Conservation (phyloP, 768 basidiomycete genomes). For the Pleurotus pulmonarius region DNA sequence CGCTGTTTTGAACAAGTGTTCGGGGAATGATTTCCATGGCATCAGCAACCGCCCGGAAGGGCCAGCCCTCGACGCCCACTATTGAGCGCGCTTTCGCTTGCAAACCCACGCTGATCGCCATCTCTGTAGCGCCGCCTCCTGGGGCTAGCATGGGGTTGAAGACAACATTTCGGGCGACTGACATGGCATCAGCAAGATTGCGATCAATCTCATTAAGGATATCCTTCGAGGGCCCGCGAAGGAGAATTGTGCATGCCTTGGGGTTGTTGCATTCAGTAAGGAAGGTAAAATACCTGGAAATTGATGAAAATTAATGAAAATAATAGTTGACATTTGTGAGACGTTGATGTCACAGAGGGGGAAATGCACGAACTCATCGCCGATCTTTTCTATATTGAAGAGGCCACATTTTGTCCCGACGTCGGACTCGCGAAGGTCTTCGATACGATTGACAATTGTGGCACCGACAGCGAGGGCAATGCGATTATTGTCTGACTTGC, state of each 20-base stretch:
- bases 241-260: slow-evolving; percentile 96
- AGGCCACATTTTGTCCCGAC: slow-evolving; percentile 91
- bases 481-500: slow-evolving; percentile 98
- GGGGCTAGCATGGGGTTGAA: slow-evolving; percentile 95
- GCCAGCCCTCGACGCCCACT: slow-evolving; percentile 88
- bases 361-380: slow-evolving; percentile 70
- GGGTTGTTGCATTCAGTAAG: slow-evolving; percentile 86
- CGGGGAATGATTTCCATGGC: slow-evolving; percentile 97
- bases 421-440: slow-evolving; percentile 90
- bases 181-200: slow-evolving; percentile 96
- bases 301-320: too few relatives aligned
- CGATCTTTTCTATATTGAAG: slow-evolving; percentile 97
- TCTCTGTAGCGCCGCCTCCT: slow-evolving; percentile 96
- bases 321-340: neutral
- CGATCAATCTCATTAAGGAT: slow-evolving; percentile 98
- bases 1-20: slow-evolving; percentile 91
- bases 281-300: slow-evolving; percentile 89
- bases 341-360: slow-evolving; percentile 10
- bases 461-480: slow-evolving; percentile 94
- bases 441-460: slow-evolving; percentile 94
- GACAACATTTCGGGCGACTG: slow-evolving; percentile 93
- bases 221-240: slow-evolving; percentile 97
- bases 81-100: slow-evolving; percentile 76
- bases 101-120: slow-evolving; percentile 91
- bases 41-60: slow-evolving; percentile 89